Percentiles rank a stretch among this genome's conserved stretches.
Evolutionary conservation across 2,329 filamentous ascomycete genomes (phyloP).

Genomic region (Trichoderma arundinaceum): DNA sequence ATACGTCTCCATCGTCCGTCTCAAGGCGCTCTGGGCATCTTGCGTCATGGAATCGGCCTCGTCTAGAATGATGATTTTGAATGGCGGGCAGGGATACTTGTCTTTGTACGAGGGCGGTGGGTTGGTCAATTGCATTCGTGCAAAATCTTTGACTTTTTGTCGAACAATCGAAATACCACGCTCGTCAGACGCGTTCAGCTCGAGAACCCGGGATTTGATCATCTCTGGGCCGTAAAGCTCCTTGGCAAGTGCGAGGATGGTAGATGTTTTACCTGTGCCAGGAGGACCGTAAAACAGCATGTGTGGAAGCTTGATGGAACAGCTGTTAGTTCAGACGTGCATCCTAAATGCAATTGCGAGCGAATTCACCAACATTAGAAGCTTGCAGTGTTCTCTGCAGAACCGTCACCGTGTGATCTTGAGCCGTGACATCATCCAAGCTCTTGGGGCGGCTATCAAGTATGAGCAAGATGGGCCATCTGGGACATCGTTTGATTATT

Average conservation of each 20-base stretch:
- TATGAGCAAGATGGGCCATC: conserved; percentile 39
- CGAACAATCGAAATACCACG: conserved; percentile 96
- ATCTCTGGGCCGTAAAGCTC: conserved; percentile 96
- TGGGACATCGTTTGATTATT: conserved; percentile 13
- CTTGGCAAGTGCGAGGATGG: conserved; percentile 94
- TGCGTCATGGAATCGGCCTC: conserved; percentile 99
- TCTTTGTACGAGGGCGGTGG: conserved; percentile 71
- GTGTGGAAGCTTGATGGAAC: conserved; percentile 72
- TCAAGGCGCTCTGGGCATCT: conserved; percentile 90
- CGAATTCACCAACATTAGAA: conserved; percentile 70
- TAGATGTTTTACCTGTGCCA: conserved; percentile 97
- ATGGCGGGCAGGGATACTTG: conserved; percentile 90
- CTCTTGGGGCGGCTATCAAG: conserved; percentile 83
- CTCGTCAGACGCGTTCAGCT: conserved; percentile 98
- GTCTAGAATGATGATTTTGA: conserved; percentile 98
- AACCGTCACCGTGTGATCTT: conserved; percentile 95
- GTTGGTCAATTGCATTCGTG: conserved; percentile 89
- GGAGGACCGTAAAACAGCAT: conserved; percentile 99
- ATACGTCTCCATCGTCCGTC: conserved; percentile 98
- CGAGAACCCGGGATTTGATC: conserved; percentile 91
- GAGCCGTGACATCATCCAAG: conserved; percentile 91
- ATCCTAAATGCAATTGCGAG: background rate
- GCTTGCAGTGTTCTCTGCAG: conserved; percentile 92
- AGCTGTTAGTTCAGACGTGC: conserved; percentile 21
- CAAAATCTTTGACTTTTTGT: conserved; percentile 98